phyloP scores from a whole-genome alignment of 2,329 filamentous ascomycete genomes.

The Aspergillus sp. region DNA sequence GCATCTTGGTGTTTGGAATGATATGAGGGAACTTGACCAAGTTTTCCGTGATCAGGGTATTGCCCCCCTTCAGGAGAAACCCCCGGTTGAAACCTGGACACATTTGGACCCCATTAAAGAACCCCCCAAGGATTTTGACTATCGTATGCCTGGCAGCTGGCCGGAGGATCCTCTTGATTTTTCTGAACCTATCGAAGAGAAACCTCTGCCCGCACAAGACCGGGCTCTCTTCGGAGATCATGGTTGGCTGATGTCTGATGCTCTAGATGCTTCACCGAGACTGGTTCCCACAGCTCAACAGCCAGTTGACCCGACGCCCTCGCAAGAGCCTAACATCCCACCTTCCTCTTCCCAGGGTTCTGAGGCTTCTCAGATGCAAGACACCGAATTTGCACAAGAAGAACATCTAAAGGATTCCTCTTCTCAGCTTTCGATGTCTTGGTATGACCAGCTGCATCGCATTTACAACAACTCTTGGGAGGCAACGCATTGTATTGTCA shows the following conservation, averaged over 20 bases:
- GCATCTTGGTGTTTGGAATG: neutral
- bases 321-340: neutral
- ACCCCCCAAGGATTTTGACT: neutral
- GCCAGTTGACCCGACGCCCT: neutral
- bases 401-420: neutral
- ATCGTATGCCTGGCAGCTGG: slow-evolving; percentile 3
- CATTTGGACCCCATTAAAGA: neutral
- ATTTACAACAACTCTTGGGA: slow-evolving; percentile 1
- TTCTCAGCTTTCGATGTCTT: slow-evolving; percentile 1
- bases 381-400: neutral
- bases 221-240: neutral
- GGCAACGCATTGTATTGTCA: slow-evolving; percentile 7
- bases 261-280: neutral
- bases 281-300: neutral
- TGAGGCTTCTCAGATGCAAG: neutral
- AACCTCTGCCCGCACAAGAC: neutral
- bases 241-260: neutral
- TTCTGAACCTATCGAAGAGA: neutral
- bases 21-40: neutral
- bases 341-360: neutral
- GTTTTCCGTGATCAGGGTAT: neutral
- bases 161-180: neutral
- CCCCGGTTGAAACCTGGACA: neutral
- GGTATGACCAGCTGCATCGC: slow-evolving; percentile 2
- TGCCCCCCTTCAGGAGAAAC: neutral